A percentile compares a stretch with the other conserved stretches of the same genome.
Evolutionary conservation across 306 rosid genomes (phyloP).

Genomic region (Cotoneaster glaucophyllus): DNA sequence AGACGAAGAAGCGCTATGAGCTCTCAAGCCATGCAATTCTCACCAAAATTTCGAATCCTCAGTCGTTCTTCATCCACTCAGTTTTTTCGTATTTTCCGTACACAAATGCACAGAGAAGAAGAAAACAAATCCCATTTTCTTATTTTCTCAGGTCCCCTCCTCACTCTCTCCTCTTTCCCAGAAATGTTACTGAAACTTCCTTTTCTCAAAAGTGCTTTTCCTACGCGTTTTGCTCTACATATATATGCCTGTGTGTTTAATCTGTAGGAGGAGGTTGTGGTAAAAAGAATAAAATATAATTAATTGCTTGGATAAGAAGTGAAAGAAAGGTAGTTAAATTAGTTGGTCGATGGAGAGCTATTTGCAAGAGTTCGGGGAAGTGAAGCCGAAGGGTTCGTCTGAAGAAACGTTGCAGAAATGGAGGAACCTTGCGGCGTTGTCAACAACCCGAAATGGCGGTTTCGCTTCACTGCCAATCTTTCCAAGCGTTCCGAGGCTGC

Average conservation of each 20-base stretch:
- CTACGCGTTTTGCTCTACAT: neutral
- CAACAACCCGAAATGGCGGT: conserved; percentile 66
- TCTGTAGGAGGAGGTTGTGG: neutral
- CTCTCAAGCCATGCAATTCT: neutral
- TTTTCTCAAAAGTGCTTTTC: neutral
- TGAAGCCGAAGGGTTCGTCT: conserved; percentile 57
- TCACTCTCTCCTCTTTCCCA: neutral
- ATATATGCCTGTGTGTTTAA: neutral
- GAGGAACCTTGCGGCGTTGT: conserved; percentile 70
- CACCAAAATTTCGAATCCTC: too few relatives aligned
- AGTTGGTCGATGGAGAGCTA: conserved; percentile 41
- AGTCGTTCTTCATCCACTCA: neutral
- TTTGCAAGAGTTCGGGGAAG: conserved; percentile 54
- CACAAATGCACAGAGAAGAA: neutral
- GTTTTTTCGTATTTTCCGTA: conserved; percentile 1
- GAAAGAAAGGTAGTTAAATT: neutral
- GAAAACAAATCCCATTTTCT: neutral
- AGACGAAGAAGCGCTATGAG: neutral
- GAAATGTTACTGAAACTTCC: conserved; percentile 12
- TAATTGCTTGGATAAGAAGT: neutral
- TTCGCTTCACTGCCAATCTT: conserved; percentile 91
- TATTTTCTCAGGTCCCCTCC: neutral
- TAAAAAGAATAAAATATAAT: neutral
- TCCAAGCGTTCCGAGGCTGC: conserved; percentile 60
- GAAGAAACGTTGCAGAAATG: conserved; percentile 64